Conservation (phyloP, 495 filamentous ascomycete genomes). For the Lepraria neglecta region DNA sequence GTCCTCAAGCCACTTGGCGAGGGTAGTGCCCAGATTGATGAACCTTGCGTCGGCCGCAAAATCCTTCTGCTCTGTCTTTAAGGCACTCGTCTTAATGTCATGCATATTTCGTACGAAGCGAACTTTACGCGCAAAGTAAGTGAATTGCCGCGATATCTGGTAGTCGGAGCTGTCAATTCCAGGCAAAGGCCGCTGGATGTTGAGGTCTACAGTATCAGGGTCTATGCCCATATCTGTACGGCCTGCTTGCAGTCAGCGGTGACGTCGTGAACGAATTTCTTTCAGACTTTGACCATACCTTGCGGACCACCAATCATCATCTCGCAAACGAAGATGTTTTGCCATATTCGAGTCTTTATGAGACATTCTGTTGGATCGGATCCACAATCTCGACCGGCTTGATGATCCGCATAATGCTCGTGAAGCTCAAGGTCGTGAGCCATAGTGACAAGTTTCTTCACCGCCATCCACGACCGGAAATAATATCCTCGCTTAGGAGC, state of each 20-base stretch:
- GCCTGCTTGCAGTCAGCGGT: conserved; percentile 48
- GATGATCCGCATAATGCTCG: conserved; percentile 75
- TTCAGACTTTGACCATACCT: conserved; percentile 49
- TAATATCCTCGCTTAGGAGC: conserved; percentile 92
- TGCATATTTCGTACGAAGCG: conserved; percentile 73
- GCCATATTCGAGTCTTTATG: conserved; percentile 84
- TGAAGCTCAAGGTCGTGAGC: conserved; percentile 87
- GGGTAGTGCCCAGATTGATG: conserved; percentile 64
- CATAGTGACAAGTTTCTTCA: conserved; percentile 88
- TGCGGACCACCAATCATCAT: conserved; percentile 93
- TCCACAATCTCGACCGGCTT: conserved; percentile 61
- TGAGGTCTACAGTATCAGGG: conserved; percentile 70
- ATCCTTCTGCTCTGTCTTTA: conserved; percentile 52
- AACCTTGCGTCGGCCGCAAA: conserved; percentile 88
- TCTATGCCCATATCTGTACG: conserved; percentile 74
- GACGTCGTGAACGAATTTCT: conserved; percentile 11
- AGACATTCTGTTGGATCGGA: conserved; percentile 67
- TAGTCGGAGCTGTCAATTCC: conserved; percentile 72
- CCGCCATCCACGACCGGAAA: conserved; percentile 95
- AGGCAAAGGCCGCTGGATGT: conserved; percentile 52
- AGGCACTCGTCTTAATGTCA: conserved; percentile 63
- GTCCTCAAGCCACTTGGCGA: conserved; percentile 66
- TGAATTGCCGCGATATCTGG: conserved; percentile 72
- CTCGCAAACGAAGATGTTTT: conserved; percentile 79
- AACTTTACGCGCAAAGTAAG: conserved; percentile 69